Evolutionary conservation across 495 filamentous ascomycete genomes (phyloP).

Genomic region (Neurospora tetraspora): DNA sequence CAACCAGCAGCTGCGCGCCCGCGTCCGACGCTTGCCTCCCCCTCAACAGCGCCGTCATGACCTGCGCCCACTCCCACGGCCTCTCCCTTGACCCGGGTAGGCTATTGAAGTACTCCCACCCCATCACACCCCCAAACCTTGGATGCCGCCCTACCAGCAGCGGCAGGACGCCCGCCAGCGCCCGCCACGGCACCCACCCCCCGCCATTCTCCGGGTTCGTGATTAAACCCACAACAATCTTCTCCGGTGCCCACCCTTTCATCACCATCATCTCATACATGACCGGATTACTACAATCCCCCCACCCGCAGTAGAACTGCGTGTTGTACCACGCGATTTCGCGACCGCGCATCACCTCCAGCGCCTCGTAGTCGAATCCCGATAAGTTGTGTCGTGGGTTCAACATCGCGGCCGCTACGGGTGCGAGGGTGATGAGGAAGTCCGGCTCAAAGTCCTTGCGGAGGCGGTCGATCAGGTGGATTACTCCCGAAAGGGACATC

Average conservation of each 20-base stretch:
- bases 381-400: conserved; percentile 49
- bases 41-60: conserved; percentile 26
- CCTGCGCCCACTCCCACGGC: conserved; percentile 61
- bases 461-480: conserved; percentile 65
- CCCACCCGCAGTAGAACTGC: conserved; percentile 86
- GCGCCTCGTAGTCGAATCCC: conserved; percentile 64
- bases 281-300: conserved; percentile 43
- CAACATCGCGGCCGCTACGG: conserved; percentile 62
- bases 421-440: conserved; percentile 71
- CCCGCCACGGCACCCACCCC: conserved; percentile 30
- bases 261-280: conserved; percentile 61
- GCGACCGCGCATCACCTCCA: conserved; percentile 55
- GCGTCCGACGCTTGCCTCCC: conserved; percentile 7
- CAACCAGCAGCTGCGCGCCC: neutral
- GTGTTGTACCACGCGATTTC: conserved; percentile 75
- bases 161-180: conserved; percentile 24
- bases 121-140: conserved; percentile 66
- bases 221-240: conserved; percentile 65
- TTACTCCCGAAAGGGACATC: conserved; percentile 61
- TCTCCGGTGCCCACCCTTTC: conserved; percentile 68
- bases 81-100: conserved; percentile 46
- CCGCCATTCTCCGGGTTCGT: conserved; percentile 64
- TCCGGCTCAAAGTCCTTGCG: conserved; percentile 57
- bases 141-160: conserved; percentile 28
- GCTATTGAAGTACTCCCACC: conserved; percentile 82